These are phyloP conservation scores for Tylopilus cervinicoccineus DNA, from an alignment of 768 basidiomycete species.

Conservation along the genomic window DNA sequence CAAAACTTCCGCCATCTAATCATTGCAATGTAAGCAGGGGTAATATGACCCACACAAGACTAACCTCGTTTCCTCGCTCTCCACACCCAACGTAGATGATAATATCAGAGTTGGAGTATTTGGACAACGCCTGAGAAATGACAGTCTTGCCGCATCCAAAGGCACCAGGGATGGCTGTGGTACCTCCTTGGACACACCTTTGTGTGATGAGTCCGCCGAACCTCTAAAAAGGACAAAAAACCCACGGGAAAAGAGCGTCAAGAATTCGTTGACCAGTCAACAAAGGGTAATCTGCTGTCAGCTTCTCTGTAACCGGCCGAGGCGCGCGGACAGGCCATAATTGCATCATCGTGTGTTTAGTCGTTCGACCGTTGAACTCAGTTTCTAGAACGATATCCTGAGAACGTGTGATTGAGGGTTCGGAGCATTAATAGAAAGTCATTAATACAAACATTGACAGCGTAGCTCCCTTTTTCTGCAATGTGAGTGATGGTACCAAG, in stretches of 20 bases:
- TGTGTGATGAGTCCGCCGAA: background rate
- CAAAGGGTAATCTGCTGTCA: conserved; percentile 87
- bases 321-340: conserved; percentile 99
- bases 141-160: conserved; percentile 99
- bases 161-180: conserved; percentile 96
- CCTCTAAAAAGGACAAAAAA: conserved; percentile 7
- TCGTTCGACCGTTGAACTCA: conserved; percentile 93
- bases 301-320: conserved; percentile 92
- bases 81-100: conserved; percentile 99
- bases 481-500: conserved; percentile 93
- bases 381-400: conserved; percentile 96
- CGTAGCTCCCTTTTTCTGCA: conserved; percentile 91
- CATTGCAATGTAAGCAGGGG: conserved; percentile 7
- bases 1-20: conserved; percentile 96
- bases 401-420: background rate
- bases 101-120: conserved; percentile 98
- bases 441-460: conserved; percentile 66
- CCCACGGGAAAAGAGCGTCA: conserved; percentile 93
- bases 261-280: conserved; percentile 96
- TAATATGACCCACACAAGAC: conserved; percentile 37
- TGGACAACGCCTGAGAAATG: conserved; percentile 96
- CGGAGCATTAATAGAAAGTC: background rate
- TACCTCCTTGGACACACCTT: conserved; percentile 95
- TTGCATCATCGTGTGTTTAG: conserved; percentile 95
- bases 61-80: conserved; percentile 94